phyloP scores from a whole-genome alignment of 371 early-diverging fungal species.

The Sporodiniella umbellata region DNA sequence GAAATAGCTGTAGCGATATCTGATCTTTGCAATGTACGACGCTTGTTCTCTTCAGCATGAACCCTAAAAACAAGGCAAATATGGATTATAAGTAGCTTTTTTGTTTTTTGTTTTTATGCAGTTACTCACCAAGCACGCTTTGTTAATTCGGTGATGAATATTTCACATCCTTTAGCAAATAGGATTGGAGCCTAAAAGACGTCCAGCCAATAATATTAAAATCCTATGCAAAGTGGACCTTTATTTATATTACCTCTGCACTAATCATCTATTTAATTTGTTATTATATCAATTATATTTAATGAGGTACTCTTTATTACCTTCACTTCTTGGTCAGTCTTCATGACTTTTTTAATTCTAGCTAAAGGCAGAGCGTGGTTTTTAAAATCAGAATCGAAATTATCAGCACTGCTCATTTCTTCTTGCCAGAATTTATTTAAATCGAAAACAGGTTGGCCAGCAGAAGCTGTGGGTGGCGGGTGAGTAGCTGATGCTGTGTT shows the following conservation, averaged over 20 bases:
- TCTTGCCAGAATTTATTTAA: constrained; percentile 46
- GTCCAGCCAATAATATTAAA: constrained; percentile 12
- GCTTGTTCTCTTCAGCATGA: constrained; percentile 98
- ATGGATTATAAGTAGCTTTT: too few relatives aligned
- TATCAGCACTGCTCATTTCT: constrained; percentile 30
- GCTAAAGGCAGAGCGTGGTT: constrained; percentile 94
- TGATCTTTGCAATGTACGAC: constrained; percentile 94
- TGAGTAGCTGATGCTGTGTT: background rate
- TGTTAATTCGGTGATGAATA: constrained; percentile 96
- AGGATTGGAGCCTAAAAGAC: constrained; percentile 86
- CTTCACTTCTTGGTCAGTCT: constrained; percentile 97
- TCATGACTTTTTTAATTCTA: constrained; percentile 99
- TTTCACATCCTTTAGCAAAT: constrained; percentile 97
- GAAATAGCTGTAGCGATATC: constrained; percentile 95
- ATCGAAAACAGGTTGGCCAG: constrained; percentile 46
- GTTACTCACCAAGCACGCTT: constrained; percentile 81
- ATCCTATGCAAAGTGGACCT: constrained; percentile 3
- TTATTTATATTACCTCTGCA: constrained; percentile 26
- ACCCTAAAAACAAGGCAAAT: constrained; percentile 58
- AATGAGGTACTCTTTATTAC: constrained; percentile 29
- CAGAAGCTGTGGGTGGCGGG: constrained; percentile 8
- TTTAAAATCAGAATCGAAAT: constrained; percentile 77
- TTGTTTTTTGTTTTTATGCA: background rate
- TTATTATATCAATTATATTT: background rate
- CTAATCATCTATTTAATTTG: constrained; percentile 26